These are phyloP conservation scores for Phyllosticta citribraziliensis DNA, from an alignment of 2,329 filamentous ascomycete species.

Conservation along the genomic window DNA sequence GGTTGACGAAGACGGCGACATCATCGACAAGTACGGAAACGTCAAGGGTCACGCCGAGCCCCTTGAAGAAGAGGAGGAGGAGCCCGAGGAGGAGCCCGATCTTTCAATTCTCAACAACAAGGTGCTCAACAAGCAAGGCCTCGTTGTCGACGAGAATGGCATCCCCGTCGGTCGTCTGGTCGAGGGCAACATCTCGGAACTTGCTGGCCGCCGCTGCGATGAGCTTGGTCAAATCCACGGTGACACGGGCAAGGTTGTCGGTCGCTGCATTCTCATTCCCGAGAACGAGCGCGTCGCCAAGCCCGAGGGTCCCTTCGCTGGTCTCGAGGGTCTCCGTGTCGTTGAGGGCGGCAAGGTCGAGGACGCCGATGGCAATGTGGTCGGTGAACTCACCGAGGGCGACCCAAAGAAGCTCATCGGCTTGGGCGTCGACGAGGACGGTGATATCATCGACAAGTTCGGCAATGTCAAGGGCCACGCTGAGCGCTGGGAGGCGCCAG, in stretches of 20 bases:
- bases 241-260: constrained; percentile 60
- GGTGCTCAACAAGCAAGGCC: constrained; percentile 41
- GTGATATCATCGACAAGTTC: constrained; percentile 52
- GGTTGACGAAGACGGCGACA: constrained; percentile 54
- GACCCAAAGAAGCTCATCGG: constrained; percentile 51
- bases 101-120: constrained; percentile 38
- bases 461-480: constrained; percentile 53
- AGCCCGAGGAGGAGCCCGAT: constrained; percentile 31
- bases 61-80: constrained; percentile 41
- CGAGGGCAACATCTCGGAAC: constrained; percentile 54
- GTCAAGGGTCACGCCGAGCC: constrained; percentile 52
- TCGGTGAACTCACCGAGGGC: constrained; percentile 48
- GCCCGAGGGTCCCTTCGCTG: constrained; percentile 42
- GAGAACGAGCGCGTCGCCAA: constrained; percentile 51
- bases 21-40: constrained; percentile 52
- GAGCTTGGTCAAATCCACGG: constrained; percentile 62
- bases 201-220: constrained; percentile 61
- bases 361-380: constrained; percentile 41
- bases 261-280: constrained; percentile 57
- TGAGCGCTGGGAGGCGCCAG: constrained; percentile 37
- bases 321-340: constrained; percentile 39
- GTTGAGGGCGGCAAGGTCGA: constrained; percentile 39
- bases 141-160: constrained; percentile 40
- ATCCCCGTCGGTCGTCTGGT: constrained; percentile 51
- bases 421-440: constrained; percentile 51